Percentiles rank a stretch among this genome's conserved stretches.
phyloP scores from a whole-genome alignment of 495 filamentous ascomycete genomes.

The Cercophora newfieldiana region DNA sequence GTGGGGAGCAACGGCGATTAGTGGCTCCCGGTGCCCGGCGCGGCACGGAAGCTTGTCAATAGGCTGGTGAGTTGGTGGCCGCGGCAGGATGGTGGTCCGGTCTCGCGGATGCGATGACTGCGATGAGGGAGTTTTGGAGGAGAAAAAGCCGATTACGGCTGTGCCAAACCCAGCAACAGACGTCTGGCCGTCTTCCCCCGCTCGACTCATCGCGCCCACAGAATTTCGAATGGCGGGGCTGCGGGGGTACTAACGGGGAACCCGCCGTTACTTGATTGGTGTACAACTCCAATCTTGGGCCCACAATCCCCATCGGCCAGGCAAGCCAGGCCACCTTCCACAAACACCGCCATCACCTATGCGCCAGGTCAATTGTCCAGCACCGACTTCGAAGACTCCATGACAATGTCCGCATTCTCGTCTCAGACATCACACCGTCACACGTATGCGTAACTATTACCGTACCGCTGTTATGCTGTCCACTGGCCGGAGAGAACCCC shows the following conservation, averaged over 20 bases:
- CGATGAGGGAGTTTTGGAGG: conserved; percentile 31
- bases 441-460: not conserved
- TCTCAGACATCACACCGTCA: conserved; percentile 1
- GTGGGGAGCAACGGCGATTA: conserved; percentile 18
- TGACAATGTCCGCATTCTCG: not conserved
- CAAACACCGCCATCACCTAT: not conserved
- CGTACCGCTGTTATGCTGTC: not conserved
- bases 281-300: not conserved
- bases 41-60: conserved; percentile 31
- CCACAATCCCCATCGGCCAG: not conserved
- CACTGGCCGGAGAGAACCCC: not conserved
- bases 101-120: conserved; percentile 36
- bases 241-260: conserved; percentile 1
- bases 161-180: conserved; percentile 2
- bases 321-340: not conserved
- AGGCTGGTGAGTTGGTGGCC: conserved; percentile 25
- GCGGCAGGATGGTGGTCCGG: conserved; percentile 35
- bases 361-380: not conserved
- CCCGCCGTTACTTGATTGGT: not conserved
- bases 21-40: conserved; percentile 27
- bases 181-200: conserved; percentile 4
- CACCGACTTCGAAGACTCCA: not conserved
- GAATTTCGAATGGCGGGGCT: conserved; percentile 14
- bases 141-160: conserved; percentile 21
- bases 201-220: conserved; percentile 10